A percentile compares a stretch with the other conserved stretches of the same genome.
phyloP scores from a whole-genome alignment of 345 rosid species.

The Capsella bursapastoris region DNA sequence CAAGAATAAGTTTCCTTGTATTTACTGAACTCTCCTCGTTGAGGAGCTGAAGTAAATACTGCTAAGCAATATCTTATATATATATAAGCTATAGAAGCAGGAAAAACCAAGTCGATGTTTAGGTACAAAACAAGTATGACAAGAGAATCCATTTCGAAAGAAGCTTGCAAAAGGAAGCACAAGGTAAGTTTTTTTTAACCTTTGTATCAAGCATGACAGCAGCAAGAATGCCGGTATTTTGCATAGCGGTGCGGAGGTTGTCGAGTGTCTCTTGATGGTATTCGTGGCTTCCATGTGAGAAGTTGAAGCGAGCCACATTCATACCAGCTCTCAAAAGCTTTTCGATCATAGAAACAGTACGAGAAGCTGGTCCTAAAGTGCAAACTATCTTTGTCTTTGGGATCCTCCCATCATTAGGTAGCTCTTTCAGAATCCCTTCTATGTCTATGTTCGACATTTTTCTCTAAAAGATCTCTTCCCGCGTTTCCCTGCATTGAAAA shows the following conservation, averaged over 20 bases:
- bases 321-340: conserved; percentile 92
- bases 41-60: background rate
- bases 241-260: conserved; percentile 77
- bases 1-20: background rate
- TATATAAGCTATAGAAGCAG: background rate
- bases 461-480: conserved; percentile 3
- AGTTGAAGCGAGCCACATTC: conserved; percentile 98
- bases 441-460: conserved; percentile 88
- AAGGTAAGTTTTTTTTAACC: conserved; percentile 39
- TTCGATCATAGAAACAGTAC: conserved; percentile 80
- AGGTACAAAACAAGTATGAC: background rate
- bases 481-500: conserved; percentile 11
- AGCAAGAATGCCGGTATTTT: conserved; percentile 64
- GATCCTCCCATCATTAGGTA: conserved; percentile 61
- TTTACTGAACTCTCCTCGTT: background rate
- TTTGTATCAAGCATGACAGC: conserved; percentile 88
- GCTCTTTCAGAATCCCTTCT: conserved; percentile 72
- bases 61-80: background rate
- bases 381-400: conserved; percentile 92
- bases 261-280: conserved; percentile 87
- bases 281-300: conserved; percentile 96
- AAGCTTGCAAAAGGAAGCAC: conserved; percentile 4
- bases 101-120: background rate
- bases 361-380: conserved; percentile 93
- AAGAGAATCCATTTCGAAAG: conserved; percentile 3